phyloP scores from a whole-genome alignment of 441 rosid species.

The Hypseocharis bilobata region DNA sequence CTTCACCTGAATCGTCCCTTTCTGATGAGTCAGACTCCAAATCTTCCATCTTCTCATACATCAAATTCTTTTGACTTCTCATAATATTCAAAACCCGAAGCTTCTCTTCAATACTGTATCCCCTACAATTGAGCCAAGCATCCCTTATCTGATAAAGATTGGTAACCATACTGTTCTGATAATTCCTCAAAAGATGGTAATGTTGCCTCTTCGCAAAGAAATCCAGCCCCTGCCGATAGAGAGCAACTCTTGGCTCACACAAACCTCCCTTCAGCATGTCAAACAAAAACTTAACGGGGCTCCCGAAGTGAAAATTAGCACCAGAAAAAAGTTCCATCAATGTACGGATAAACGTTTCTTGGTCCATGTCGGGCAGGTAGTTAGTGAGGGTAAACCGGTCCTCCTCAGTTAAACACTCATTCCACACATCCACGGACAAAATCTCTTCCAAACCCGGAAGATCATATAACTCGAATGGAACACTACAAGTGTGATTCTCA shows the following conservation, averaged over 20 bases:
- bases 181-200: slow-evolving; percentile 71
- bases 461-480: slow-evolving; percentile 85
- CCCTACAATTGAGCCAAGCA: slow-evolving; percentile 73
- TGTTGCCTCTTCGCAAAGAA: slow-evolving; percentile 62
- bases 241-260: slow-evolving; percentile 88
- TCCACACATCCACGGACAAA: slow-evolving; percentile 91
- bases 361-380: slow-evolving; percentile 82
- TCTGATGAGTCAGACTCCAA: slow-evolving; percentile 51
- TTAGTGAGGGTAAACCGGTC: slow-evolving; percentile 62
- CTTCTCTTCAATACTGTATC: slow-evolving; percentile 77
- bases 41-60: slow-evolving; percentile 64
- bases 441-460: slow-evolving; percentile 60
- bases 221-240: slow-evolving; percentile 68
- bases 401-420: slow-evolving; percentile 70
- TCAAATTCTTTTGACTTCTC: slow-evolving; percentile 74
- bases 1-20: slow-evolving; percentile 52
- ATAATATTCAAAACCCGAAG: slow-evolving; percentile 73
- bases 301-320: slow-evolving; percentile 72
- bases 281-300: slow-evolving; percentile 69
- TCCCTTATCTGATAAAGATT: slow-evolving; percentile 81
- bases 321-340: slow-evolving; percentile 72
- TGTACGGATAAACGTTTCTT: slow-evolving; percentile 50
- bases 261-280: slow-evolving; percentile 86
- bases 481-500: slow-evolving; percentile 65
- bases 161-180: slow-evolving; percentile 70